These are phyloP conservation scores for Sclerotinia nivalis DNA, from an alignment of 2,329 filamentous ascomycete genomes.

Conservation along the genomic window DNA sequence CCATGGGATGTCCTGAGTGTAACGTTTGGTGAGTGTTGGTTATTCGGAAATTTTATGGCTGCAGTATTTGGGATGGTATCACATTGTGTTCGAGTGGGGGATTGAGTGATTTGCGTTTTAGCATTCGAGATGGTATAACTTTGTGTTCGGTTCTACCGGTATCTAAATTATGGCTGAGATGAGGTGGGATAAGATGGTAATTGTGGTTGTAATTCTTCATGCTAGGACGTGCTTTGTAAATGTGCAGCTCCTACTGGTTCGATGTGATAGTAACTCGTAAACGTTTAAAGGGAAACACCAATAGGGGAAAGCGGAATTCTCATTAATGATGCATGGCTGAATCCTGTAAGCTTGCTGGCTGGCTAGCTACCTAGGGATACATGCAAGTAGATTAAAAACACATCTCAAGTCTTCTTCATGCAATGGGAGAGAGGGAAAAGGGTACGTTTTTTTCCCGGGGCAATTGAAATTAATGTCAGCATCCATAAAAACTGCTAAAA, in stretches of 20 bases:
- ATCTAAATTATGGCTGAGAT: background rate
- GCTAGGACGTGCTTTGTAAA: background rate
- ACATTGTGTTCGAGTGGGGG: background rate
- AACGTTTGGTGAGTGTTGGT: background rate
- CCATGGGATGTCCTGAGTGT: background rate
- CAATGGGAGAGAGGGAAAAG: background rate
- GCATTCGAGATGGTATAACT: background rate
- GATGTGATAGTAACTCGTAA: background rate
- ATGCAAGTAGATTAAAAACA: too few species aligned
- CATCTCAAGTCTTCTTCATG: background rate
- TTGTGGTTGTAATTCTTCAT: background rate
- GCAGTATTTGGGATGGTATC: background rate
- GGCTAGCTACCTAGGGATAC: background rate
- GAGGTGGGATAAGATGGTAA: background rate
- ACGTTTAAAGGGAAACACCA: background rate
- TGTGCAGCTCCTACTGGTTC: background rate
- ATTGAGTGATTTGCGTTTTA: background rate
- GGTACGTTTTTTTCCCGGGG: background rate
- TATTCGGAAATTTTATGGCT: background rate
- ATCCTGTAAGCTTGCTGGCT: background rate
- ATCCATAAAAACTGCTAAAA: background rate
- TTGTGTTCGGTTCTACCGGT: background rate
- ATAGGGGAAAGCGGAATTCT: slow-evolving; percentile 2
- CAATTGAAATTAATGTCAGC: background rate
- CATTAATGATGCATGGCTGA: background rate